Evolutionary conservation across 345 rosid genomes (phyloP).

Genomic region (Moringa oleifera): DNA sequence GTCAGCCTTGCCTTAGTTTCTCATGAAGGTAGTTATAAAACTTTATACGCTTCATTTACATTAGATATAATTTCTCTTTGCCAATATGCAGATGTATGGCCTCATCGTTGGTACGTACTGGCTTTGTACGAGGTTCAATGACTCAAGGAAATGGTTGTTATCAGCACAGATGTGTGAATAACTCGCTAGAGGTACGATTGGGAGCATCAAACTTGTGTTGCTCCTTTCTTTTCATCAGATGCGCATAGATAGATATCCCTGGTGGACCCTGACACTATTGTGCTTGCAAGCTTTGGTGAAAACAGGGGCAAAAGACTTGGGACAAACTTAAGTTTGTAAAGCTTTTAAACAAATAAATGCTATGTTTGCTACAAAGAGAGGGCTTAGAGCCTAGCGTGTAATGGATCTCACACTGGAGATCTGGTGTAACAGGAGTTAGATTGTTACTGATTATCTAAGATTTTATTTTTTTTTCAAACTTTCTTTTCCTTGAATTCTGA

Average conservation of each 20-base stretch:
- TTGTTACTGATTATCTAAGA: neutral
- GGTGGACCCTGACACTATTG: neutral
- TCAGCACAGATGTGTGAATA: conserved; percentile 83
- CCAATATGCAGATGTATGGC: conserved; percentile 77
- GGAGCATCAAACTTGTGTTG: neutral
- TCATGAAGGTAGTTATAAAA: neutral
- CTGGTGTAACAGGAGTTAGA: neutral
- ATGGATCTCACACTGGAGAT: neutral
- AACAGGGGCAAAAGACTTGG: neutral
- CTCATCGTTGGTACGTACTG: conserved; percentile 94
- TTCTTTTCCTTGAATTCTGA: neutral
- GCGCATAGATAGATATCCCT: neutral
- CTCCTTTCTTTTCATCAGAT: neutral
- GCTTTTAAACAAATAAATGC: neutral
- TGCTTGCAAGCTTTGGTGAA: neutral
- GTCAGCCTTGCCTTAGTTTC: conserved; percentile 32
- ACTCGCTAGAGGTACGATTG: conserved; percentile 67
- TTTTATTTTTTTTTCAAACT: neutral
- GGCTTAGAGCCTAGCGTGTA: neutral
- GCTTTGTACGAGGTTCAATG: conserved; percentile 89
- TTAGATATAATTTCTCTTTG: conserved; percentile 19
- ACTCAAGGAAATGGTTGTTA: conserved; percentile 98
- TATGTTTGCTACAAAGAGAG: neutral
- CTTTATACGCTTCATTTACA: too few relatives aligned
- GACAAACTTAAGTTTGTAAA: neutral